Evolutionary conservation across 768 basidiomycete genomes (phyloP), one percentile per base, ranked within the genome.

Genomic region (Fistulinella prunicolor): DNA sequence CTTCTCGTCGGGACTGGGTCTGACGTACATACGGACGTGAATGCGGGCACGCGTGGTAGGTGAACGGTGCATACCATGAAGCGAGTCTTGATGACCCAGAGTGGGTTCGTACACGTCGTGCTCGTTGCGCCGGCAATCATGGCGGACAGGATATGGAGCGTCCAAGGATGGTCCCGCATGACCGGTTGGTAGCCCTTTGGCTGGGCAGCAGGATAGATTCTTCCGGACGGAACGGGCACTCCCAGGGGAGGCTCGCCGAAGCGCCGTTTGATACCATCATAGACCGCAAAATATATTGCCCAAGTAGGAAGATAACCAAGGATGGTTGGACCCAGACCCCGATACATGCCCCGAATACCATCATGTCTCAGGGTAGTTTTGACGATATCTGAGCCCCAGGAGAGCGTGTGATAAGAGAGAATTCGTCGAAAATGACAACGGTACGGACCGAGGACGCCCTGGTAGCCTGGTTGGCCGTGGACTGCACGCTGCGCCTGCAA

Each of bases 31-130:
- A 42, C 42, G 21, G 36, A 43, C 19, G 46, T 56, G 58, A 46
- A 55, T 29, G 51, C 6, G n/a, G 17, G 19, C 17, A 38, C 28
- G 44, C 47, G 46, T 39, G 41, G 37, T 28, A 12, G 42, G 38
- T 36, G 20, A 26, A 36, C 14, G 40, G 38, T n/a, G 49, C 73
- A 55, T 54, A 95, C 95, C 96, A 98, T 98, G 72, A 98, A 97
- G 23, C 96, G 83, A 20, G 95, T 98, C 74, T 97, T 98, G 68
- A 99, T 94, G 35, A 99, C 93, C 96, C 96, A 99, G 7, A 99
- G 68, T 0, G 96, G 96, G 69, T 92, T 97, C 21, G 96, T 98
- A 60, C 86, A 86, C 44, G 92, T 81, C 6, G 96, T 96, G 61
- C 95, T 94, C 17, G 86, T 75, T 6, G 91, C 94, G 12, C 96